Percentiles rank a stretch among this genome's conserved stretches.
Conservation (phyloP, 1,139 yeast species). For the Pichia cactophila region DNA sequence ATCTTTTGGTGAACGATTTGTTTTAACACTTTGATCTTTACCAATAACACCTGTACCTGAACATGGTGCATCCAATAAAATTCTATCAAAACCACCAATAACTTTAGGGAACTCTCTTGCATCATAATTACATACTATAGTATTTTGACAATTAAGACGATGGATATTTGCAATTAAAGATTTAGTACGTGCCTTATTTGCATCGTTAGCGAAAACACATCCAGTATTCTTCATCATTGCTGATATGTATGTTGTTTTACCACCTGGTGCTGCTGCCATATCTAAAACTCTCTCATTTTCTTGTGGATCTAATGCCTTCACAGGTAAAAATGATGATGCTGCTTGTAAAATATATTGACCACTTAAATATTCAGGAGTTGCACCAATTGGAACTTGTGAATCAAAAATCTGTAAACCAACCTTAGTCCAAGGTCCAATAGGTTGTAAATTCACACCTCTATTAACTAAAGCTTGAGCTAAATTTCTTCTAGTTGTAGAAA, state of each 20-base stretch:
- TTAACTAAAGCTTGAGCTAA: constrained; percentile 91
- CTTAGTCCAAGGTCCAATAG: constrained; percentile 96
- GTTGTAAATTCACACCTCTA: constrained; percentile 95
- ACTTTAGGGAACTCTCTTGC: constrained; percentile 98
- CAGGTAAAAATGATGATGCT: constrained; percentile 95
- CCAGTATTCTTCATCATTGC: constrained; percentile 99
- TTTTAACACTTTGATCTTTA: constrained; percentile 92
- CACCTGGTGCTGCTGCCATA: constrained; percentile 99
- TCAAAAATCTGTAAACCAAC: constrained; percentile 96
- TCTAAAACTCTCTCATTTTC: constrained; percentile 92
- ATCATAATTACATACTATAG: constrained; percentile 94
- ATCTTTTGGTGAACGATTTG: constrained; percentile 91
- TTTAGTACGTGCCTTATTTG: constrained; percentile 92
- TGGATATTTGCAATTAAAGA: constrained; percentile 95
- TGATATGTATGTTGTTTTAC: constrained; percentile 92
- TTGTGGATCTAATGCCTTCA: constrained; percentile 94
- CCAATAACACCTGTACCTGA: constrained; percentile 99
- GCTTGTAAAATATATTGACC: constrained; percentile 98
- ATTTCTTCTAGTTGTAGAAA: constrained; percentile 91
- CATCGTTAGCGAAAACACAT: constrained; percentile 93
- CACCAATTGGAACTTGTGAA: constrained; percentile 98
- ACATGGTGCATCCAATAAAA: constrained; percentile 96
- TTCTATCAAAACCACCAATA: constrained; percentile 95
- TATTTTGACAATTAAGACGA: constrained; percentile 92
- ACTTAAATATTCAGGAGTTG: constrained; percentile 96